Base-by-base conservation (phyloP, 352 stramenopile species). In the Phytophthora europaea region DNA sequence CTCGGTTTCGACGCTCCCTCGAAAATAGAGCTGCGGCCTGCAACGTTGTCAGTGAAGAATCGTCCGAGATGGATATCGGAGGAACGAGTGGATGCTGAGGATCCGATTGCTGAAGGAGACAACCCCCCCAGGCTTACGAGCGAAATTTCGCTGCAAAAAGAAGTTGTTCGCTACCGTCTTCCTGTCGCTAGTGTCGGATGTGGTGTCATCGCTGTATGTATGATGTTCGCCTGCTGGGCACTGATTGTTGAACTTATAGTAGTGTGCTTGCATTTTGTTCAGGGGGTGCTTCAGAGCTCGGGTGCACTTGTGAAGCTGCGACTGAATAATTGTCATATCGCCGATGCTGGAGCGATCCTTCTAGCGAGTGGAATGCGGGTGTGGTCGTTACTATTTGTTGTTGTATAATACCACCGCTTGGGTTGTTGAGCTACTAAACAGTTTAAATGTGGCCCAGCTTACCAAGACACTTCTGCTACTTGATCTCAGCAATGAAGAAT, bases 291-390 rank as follows among this genome's bases (percentile, higher is more conserved):
- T 3, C 62, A 63, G 20, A 23, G 33, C 6, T 58, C 65, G 2
- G 51, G 33, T 18, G 55, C 40, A 8, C 40, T 81, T 22, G 28
- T 83, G 2, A 71, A 67, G 23, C 26, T 88, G 34, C 72, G 69
- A 10, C 67, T 88, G 26, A 76, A 80, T 34, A 75, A 75, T 52
- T 88, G 81, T n/a, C 73, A 85, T 33, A 75, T 88, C 34, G 65
- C 81, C 1, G 75, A 84, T 22, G 81, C 76, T 12, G 81, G 81
- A n/a, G 79, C 63, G 12, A 79, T 86, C 43, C 38, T 86, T 18
- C 74, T 88, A n/a, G 70, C 79, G 6, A 85, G 72, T 22, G 79
- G 65, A 34, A 54, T 88, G 52, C 65, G 75, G 61, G 81, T 85
- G 59, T 28, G 61, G 31, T 20, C 45, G 53, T n/a, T 31, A 26